Evolutionary conservation across 345 rosid species (phyloP).

Genomic region (Erodium maritimum): DNA sequence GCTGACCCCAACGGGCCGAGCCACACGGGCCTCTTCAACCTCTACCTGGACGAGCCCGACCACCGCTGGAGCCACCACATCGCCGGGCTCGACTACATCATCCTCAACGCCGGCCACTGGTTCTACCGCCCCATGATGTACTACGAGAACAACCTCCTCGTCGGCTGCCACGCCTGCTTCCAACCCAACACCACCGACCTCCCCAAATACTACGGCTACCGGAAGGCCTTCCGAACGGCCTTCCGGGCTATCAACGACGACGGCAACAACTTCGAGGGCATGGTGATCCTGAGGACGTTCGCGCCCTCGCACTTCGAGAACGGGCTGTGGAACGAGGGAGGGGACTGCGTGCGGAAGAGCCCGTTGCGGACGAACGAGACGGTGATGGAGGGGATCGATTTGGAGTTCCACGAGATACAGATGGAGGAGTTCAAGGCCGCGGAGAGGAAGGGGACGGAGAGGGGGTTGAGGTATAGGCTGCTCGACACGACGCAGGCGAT

Average conservation of each 20-base stretch:
- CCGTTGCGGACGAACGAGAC: conserved; percentile 53
- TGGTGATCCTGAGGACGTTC: conserved; percentile 49
- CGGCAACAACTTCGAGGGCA: conserved; percentile 40
- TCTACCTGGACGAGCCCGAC: conserved; percentile 54
- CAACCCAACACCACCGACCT: conserved; percentile 39
- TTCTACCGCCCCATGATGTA: conserved; percentile 50
- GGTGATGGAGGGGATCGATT: conserved; percentile 26
- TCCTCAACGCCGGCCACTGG: conserved; percentile 82
- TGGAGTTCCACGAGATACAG: conserved; percentile 54
- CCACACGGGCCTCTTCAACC: conserved; percentile 35
- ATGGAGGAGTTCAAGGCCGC: conserved; percentile 62
- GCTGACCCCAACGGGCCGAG: conserved; percentile 27
- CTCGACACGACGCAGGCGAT: conserved; percentile 50
- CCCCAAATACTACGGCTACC: conserved; percentile 48
- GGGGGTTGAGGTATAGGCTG: conserved; percentile 42
- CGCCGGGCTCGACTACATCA: conserved; percentile 42
- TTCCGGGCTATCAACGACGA: conserved; percentile 44
- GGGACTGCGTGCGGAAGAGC: conserved; percentile 44
- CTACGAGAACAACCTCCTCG: conserved; percentile 24
- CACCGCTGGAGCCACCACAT: conserved; percentile 47
- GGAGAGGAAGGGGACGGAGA: conserved; percentile 35
- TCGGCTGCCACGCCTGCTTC: conserved; percentile 59
- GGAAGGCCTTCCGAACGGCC: conserved; percentile 57
- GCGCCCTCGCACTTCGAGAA: conserved; percentile 76
- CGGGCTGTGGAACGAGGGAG: conserved; percentile 79